Conservation (phyloP, 208 protist genomes). For the Herpetomonas tarakana region DNA sequence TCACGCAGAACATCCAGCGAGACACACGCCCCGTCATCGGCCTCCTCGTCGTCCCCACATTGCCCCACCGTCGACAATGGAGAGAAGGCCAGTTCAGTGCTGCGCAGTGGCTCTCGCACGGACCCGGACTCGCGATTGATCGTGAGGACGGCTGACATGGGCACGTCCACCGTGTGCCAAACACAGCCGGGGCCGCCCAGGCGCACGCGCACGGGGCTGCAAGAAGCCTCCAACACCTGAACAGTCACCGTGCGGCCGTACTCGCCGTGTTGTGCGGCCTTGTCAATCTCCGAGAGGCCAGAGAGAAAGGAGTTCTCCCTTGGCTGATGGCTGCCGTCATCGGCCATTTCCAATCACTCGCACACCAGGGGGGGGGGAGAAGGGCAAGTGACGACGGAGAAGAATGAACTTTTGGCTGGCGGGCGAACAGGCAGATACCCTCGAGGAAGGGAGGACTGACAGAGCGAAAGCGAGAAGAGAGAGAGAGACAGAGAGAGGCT, state of each 20-base stretch:
- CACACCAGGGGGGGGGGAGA: no score
- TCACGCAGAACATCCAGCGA: no score
- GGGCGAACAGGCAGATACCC: no score
- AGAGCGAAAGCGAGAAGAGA: neutral
- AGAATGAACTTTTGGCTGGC: no score
- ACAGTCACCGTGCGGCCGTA: slow-evolving; percentile 37
- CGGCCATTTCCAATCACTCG: neutral
- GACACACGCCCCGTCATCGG: slow-evolving; percentile 1
- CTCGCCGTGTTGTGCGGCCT: slow-evolving; percentile 21
- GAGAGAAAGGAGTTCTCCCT: slow-evolving; percentile 40
- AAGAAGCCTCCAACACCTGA: slow-evolving; percentile 17
- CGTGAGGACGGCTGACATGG: no score
- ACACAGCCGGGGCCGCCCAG: slow-evolving; percentile 48
- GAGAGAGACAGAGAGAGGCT: neutral
- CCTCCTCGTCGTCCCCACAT: neutral
- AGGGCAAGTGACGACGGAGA: no score
- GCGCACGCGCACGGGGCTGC: slow-evolving; percentile 30
- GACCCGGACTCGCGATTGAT: slow-evolving; percentile 6
- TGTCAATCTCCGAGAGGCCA: slow-evolving; percentile 28
- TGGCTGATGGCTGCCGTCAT: slow-evolving; percentile 6
- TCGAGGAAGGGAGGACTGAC: no score
- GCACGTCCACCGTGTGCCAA: slow-evolving; percentile 42
- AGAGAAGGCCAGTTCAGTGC: slow-evolving; percentile 41
- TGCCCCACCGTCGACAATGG: slow-evolving; percentile 9
- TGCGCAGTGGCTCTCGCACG: slow-evolving; percentile 14